A percentile compares a stretch with the other conserved stretches of the same genome.
phyloP scores from a whole-genome alignment of 148 eudicot genomes.

The Rhododendron vialii region DNA sequence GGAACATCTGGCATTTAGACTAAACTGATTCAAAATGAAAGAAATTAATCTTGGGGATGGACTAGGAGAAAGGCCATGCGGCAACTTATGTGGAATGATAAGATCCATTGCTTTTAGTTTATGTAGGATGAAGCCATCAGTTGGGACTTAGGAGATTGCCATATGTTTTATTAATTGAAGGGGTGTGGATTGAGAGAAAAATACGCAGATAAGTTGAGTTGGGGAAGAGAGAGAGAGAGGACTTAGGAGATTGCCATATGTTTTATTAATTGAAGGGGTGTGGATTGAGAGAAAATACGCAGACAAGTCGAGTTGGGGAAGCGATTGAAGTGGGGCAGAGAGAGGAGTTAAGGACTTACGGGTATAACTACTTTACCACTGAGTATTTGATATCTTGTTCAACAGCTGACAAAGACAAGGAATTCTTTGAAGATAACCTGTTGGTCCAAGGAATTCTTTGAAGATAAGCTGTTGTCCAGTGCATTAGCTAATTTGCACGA shows the following conservation, averaged over 20 bases:
- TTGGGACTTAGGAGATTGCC: background rate
- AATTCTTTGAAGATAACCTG: conserved; percentile 50
- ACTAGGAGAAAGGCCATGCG: background rate
- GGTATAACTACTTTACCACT: background rate
- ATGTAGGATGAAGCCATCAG: background rate
- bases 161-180: background rate
- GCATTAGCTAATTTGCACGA: conserved; percentile 54
- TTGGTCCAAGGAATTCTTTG: conserved; percentile 45
- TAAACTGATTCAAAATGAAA: background rate
- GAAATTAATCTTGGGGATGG: background rate
- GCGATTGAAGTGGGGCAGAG: too few relatives aligned
- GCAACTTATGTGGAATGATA: background rate
- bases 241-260: background rate
- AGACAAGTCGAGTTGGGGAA: too few relatives aligned
- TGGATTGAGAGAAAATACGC: too few relatives aligned
- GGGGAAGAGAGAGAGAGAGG: too few relatives aligned
- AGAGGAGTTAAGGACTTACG: too few relatives aligned
- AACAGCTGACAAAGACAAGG: conserved; percentile 82
- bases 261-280: background rate
- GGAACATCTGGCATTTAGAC: background rate
- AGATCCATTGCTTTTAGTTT: background rate
- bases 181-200: too few relatives aligned
- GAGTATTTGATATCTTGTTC: background rate
- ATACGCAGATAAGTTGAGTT: too few relatives aligned
- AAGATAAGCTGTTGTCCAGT: conserved; percentile 52